A percentile compares a stretch with the other conserved stretches of the same genome.
Evolutionary conservation across 768 basidiomycete species (phyloP).

Genomic region (Termitomyces sp.): DNA sequence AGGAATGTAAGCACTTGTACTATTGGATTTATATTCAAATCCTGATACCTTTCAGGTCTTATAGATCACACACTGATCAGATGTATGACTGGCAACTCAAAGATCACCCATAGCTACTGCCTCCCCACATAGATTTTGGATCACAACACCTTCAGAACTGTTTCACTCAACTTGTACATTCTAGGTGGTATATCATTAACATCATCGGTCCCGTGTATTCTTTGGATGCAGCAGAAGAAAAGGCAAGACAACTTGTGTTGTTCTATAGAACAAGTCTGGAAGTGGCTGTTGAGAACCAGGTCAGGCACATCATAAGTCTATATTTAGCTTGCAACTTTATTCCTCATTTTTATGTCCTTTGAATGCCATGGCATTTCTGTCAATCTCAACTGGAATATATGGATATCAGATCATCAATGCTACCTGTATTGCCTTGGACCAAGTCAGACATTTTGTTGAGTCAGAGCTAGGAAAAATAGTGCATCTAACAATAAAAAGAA

Average conservation of each 20-base stretch:
- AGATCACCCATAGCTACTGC: conserved; percentile 72
- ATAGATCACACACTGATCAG: conserved; percentile 61
- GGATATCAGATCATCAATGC: conserved; percentile 73
- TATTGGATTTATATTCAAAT: neutral
- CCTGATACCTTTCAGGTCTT: neutral
- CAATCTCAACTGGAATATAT: conserved; percentile 76
- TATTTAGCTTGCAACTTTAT: neutral
- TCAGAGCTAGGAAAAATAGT: conserved; percentile 43
- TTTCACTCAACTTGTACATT: neutral
- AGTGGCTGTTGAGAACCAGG: conserved; percentile 51
- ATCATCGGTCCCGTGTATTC: conserved; percentile 76
- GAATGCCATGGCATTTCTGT: conserved; percentile 62
- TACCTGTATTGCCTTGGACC: conserved; percentile 60
- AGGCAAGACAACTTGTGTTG: conserved; percentile 52
- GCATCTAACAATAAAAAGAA: conserved; percentile 7
- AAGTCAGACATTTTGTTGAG: conserved; percentile 53
- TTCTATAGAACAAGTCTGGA: conserved; percentile 65
- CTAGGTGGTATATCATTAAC: conserved; percentile 65
- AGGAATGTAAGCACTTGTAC: conserved; percentile 55
- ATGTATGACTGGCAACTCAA: conserved; percentile 67
- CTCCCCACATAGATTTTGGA: conserved; percentile 60
- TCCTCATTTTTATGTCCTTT: neutral
- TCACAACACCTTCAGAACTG: neutral
- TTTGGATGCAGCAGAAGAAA: conserved; percentile 28
- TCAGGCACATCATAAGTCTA: conserved; percentile 58